phyloP scores from a whole-genome alignment of 306 rosid genomes.

The Delonix regia region DNA sequence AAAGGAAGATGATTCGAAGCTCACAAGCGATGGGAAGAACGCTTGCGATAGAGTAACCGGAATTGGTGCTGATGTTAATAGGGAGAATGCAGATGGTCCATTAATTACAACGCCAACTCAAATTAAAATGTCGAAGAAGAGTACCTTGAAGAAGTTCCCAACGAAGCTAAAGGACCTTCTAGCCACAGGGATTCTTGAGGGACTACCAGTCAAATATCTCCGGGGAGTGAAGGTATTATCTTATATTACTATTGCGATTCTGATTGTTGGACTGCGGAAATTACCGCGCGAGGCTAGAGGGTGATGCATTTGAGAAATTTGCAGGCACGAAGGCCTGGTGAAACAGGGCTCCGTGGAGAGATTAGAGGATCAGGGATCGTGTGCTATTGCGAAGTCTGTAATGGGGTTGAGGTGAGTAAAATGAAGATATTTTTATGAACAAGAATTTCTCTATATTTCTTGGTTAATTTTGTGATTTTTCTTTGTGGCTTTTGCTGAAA shows the following conservation, averaged over 20 bases:
- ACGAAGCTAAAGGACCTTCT: constrained; percentile 76
- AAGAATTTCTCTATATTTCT: not conserved
- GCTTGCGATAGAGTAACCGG: constrained; percentile 18
- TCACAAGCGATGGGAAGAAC: not conserved
- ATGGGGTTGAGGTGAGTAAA: constrained; percentile 67
- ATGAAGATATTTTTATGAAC: constrained; percentile 7
- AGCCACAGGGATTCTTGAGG: constrained; percentile 83
- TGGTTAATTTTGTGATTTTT: constrained; percentile 27
- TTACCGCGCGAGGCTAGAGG: not conserved
- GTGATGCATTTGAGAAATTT: constrained; percentile 22
- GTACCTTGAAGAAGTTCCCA: constrained; percentile 62
- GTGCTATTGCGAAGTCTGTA: constrained; percentile 68
- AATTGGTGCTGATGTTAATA: constrained; percentile 16
- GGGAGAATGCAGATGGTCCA: constrained; percentile 8
- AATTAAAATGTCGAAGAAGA: constrained; percentile 30
- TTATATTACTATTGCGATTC: not conserved
- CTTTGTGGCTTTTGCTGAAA: constrained; percentile 24
- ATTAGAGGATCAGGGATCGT: constrained; percentile 57
- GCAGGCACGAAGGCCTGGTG: constrained; percentile 63
- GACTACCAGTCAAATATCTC: constrained; percentile 65
- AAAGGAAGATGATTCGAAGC: constrained; percentile 39
- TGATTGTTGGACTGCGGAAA: not conserved
- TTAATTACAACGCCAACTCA: constrained; percentile 17
- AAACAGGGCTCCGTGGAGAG: constrained; percentile 67
- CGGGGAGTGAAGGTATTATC: constrained; percentile 72